Base-by-base conservation (phyloP, 768 basidiomycete species). In the Russula abietina region DNA sequence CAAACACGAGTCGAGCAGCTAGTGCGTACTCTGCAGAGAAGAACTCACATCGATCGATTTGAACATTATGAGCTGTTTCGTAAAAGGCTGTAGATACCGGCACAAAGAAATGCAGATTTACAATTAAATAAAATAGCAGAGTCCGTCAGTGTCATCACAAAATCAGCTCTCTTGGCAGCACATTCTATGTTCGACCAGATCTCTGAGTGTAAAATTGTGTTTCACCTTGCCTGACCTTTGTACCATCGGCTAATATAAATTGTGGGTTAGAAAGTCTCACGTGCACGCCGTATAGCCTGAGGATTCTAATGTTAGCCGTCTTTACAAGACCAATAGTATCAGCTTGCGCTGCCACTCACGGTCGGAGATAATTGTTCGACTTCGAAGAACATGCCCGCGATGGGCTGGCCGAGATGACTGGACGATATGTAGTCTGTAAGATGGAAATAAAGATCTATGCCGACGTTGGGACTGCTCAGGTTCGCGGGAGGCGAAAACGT, bases 351-450 rank as follows among this genome's bases (percentile, higher is more conserved):
- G 28, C 28, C 28, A 30, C 28, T 30, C 28, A 30, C 28, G 28
- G 28, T 30, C 28, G 28, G 28, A 30, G 28, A 30, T 75, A 55
- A 30, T 68, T 84, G 82, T n/a, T n/a, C n/a, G 67, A 89, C 91
- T 6, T 80, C 82, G 68, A 90, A 81, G 76, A 90, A 93, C 64
- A 77, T 86, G 48, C 77, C 86, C 32, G 85, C 88, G 50, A 89
- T 75, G 54, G 88, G 73, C 30, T 75, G 68, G 28, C 86, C 87
- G 9, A 91, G 75, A 39, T 80, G 79, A 64, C 81, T 80, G 36
- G 73, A 72, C 70, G 76, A 73, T 53, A 83, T 79, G 71, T 91
- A 91, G 24, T 75, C 77, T 32, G 74, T 74, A 68, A 89, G 76
- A 70, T 83, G 78, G 69, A 86, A 85, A 22, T 4, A 4, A 49